Evolutionary conservation across 1,139 yeast genomes (phyloP).

Genomic region (Petasospora fabianii): DNA sequence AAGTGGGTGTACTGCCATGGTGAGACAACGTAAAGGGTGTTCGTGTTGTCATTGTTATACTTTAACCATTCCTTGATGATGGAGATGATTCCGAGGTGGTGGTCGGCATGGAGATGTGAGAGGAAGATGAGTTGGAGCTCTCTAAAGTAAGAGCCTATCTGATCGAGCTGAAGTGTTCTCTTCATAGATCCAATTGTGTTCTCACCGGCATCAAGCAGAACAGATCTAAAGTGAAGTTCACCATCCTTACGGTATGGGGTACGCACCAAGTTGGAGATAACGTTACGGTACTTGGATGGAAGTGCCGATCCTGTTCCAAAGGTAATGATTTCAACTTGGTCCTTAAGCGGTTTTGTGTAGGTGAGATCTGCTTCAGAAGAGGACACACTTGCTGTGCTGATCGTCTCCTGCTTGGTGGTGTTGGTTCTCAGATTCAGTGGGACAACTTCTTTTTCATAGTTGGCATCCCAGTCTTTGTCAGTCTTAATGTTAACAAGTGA

Average conservation of each 20-base stretch:
- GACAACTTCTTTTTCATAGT: conserved; percentile 42
- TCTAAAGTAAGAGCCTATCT: conserved; percentile 34
- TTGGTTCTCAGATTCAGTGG: conserved; percentile 28
- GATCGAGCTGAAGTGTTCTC: conserved; percentile 55
- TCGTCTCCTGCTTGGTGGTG: conserved; percentile 13
- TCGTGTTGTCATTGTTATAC: conserved; percentile 29
- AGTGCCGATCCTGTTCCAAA: conserved; percentile 94
- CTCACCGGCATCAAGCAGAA: conserved; percentile 89
- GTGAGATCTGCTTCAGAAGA: conserved; percentile 4
- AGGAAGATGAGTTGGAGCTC: conserved; percentile 67
- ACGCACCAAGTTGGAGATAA: conserved; percentile 71
- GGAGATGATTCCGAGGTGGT: conserved; percentile 80
- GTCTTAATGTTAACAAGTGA: conserved; percentile 9
- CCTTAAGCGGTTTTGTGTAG: conserved; percentile 23
- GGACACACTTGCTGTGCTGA: conserved; percentile 15
- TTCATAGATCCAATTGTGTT: conserved; percentile 74
- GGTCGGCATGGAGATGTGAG: conserved; percentile 96
- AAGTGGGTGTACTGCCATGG: conserved; percentile 78
- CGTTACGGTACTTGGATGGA: conserved; percentile 84
- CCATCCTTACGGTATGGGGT: conserved; percentile 47
- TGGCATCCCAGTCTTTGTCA: conserved; percentile 34
- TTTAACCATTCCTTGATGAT: conserved; percentile 68
- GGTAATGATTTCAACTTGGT: conserved; percentile 67
- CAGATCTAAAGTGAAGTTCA: conserved; percentile 36
- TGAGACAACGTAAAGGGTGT: conserved; percentile 50